Conservation (phyloP, 2,329 filamentous ascomycete genomes). For the Elsinoe batatas region DNA sequence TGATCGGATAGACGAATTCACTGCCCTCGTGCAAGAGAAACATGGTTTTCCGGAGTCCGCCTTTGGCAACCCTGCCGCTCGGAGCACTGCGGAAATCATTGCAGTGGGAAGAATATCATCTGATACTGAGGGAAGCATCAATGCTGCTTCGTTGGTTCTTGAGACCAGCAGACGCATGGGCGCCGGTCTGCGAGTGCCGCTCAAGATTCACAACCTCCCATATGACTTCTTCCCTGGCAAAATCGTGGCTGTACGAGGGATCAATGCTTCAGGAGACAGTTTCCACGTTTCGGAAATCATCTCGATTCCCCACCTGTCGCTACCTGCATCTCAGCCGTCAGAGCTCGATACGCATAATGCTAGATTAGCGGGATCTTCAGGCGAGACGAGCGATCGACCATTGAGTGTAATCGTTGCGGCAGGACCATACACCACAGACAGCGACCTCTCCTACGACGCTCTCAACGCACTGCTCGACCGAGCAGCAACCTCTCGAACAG, state of each 20-base stretch:
- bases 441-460: constrained; percentile 83
- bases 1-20: constrained; percentile 88
- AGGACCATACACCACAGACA: constrained; percentile 85
- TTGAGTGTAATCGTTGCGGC: constrained; percentile 68
- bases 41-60: constrained; percentile 66
- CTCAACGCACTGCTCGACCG: constrained; percentile 70
- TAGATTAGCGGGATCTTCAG: constrained; percentile 52
- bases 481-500: constrained; percentile 63
- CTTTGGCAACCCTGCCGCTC: constrained; percentile 78
- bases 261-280: constrained; percentile 74
- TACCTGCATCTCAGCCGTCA: constrained; percentile 58
- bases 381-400: constrained; percentile 51
- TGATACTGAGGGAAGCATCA: constrained; percentile 80
- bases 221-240: constrained; percentile 92
- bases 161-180: constrained; percentile 81
- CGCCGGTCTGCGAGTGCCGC: constrained; percentile 67
- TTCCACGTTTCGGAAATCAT: constrained; percentile 74
- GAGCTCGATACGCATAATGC: constrained; percentile 60
- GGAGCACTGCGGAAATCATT: constrained; percentile 77
- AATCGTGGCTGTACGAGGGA: constrained; percentile 77
- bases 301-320: constrained; percentile 61
- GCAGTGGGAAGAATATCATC: constrained; percentile 87
- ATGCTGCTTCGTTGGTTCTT: constrained; percentile 72
- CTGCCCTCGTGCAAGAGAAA: constrained; percentile 60
- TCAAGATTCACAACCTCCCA: constrained; percentile 61